Evolutionary conservation across 164 flowering plant species (phyloP), one percentile per base, ranked within the genome.

Genomic region (Tetracentron sinense): DNA sequence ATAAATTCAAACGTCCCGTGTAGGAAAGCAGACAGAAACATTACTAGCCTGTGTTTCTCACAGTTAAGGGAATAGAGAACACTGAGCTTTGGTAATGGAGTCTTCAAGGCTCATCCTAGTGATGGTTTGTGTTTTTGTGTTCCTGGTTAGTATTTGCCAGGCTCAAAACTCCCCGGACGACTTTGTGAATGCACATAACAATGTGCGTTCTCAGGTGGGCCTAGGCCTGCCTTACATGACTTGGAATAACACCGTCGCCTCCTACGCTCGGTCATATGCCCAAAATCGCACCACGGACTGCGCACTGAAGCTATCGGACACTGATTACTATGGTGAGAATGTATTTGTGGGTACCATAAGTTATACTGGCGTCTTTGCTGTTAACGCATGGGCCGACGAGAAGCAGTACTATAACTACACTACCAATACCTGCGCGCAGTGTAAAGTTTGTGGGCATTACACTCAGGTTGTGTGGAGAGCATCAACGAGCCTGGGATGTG

Each of bases 311-410:
- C 79, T 62, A 11, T 74, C 78, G 7, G 11, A 49, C 22, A 49
- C 5, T 20, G 23, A 3, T 64, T 74, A 15, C 66, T 76, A 69
- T 5, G 82, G 79, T 6, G 80, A 79, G 53, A 76, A 72, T 61
- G 38, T 76, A 2, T 75, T 77, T 0, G 30, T 27, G 47, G 69
- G 74, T 20, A 63, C 29, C 0, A 68, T 64, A 5, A 15, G 16
- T 1, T 55, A 73, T 4, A 29, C 69, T 0, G 76, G 69, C 12
- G 19, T 53, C 0, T 73, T 16, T 7, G 80, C 78, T 0, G 80
- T 76, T 31, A 56, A 69, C 7, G 2, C 71, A 71, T 76, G 78
- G 78, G 74, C 69, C 7, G 60, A 17, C 4, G 82, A 79, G 73
- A 69, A 79, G 62, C 25, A 19, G 0, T 7, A 47, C 28, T 79